A percentile compares a stretch with the other conserved stretches of the same genome.
phyloP scores from a whole-genome alignment of 305 asterid species.

The Rubia peregrina region DNA sequence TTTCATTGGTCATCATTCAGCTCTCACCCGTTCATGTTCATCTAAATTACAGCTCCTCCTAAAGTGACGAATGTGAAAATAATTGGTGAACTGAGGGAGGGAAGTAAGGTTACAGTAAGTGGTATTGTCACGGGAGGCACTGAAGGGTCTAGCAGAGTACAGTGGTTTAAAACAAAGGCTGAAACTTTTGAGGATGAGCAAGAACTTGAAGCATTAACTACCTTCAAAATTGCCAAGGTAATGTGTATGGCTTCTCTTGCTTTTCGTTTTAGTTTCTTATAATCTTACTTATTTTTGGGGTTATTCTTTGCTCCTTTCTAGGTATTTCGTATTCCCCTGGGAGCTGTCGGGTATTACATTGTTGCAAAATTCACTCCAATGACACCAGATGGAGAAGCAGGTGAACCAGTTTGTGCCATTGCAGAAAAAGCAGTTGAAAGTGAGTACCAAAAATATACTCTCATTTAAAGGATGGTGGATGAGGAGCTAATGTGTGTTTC shows the following conservation, averaged over 20 bases:
- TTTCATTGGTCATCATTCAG: background rate
- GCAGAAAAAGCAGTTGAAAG: constrained; percentile 75
- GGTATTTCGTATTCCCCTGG: constrained; percentile 94
- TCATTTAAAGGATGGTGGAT: background rate
- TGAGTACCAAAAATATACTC: constrained; percentile 31
- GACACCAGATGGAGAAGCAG: constrained; percentile 99
- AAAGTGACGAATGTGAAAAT: constrained; percentile 74
- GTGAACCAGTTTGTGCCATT: constrained; percentile 78
- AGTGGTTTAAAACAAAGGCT: constrained; percentile 88
- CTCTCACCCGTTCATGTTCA: constrained; percentile 13
- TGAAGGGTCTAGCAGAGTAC: constrained; percentile 98
- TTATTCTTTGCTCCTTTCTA: constrained; percentile 23
- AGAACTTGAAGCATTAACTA: constrained; percentile 66
- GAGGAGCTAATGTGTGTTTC: constrained; percentile 5
- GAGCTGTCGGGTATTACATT: constrained; percentile 83
- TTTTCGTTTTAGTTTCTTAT: background rate
- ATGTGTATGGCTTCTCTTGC: constrained; percentile 12
- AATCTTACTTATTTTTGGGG: background rate
- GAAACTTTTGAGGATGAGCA: constrained; percentile 65
- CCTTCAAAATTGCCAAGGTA: constrained; percentile 95
- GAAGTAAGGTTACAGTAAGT: constrained; percentile 83
- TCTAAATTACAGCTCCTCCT: constrained; percentile 76
- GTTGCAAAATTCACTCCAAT: constrained; percentile 89
- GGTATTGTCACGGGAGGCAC: constrained; percentile 98
- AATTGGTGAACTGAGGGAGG: constrained; percentile 94